Evolutionary conservation across 192 early-diverging fungal genomes (phyloP), one percentile per base, ranked within the genome.

Genomic region (Coemansia biformis): DNA sequence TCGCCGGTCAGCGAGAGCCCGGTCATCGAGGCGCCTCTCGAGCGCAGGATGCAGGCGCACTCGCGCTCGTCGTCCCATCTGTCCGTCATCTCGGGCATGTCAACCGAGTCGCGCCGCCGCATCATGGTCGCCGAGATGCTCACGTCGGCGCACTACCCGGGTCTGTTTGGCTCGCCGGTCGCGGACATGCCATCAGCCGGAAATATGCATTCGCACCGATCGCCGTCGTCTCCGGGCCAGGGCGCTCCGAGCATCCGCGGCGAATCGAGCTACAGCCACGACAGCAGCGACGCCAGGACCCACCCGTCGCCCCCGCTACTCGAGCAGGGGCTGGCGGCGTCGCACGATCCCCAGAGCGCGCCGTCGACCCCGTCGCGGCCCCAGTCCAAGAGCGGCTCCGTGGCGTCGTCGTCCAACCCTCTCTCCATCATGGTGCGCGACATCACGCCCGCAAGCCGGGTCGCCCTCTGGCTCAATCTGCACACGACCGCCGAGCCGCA

Each of bases 81-180:
- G 18, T 73, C 69, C 38, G 29, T 50, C 4, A 26, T 66, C 13
- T 73, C 70, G 8, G 70, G 63, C 17, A 48, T 39, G 9, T 73
- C 70, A 16, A 40, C 63, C 15, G 70, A 74, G 44, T 66, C 70
- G 34, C 63, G 63, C 14, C 70, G 70, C 26, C 70, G 70, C 44
- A 74, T 66, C n/a, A 40, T 58, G 33, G 59, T 62, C n/a, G 50
- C 53, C 14, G 70, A 66, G 50, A 54, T 55, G 32, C 53, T 46
- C 21, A 66, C 46, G 28, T 57, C 70, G 37, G 44, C 63, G n/a
- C 63, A 62, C 53, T 66, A 40, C 18, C 70, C 57, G 9, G 52
- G 46, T n/a, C 36, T 66, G 63, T 74, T 74, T 55, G 63, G 63
- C 5, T 34, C 35, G n/a, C 35, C 62, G 33, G 19, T 65, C 6